Percentiles rank a stretch among this genome's conserved stretches.
Conservation (phyloP, 768 basidiomycete species). For the Dacryopinax primogenitus region DNA sequence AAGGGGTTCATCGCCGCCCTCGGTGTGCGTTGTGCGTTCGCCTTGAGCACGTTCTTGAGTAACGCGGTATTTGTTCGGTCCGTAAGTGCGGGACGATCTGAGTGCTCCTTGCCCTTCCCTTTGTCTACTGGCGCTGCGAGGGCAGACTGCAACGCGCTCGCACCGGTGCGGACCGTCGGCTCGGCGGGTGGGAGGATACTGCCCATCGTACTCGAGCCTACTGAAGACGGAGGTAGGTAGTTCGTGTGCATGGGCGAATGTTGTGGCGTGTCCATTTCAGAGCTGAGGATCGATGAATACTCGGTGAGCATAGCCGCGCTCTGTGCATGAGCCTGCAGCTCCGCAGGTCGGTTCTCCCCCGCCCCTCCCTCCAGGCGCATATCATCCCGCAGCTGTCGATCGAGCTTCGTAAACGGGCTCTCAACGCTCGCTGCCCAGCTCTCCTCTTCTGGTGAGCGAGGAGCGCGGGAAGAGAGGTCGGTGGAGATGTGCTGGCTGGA, state of each 20-base stretch:
- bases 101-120: background rate
- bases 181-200: background rate
- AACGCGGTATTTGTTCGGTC: constrained; percentile 20
- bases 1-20: constrained; percentile 48
- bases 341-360: background rate
- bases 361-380: constrained; percentile 17
- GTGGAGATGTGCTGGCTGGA: constrained; percentile 45
- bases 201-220: background rate
- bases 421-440: constrained; percentile 60
- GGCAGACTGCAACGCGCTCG: background rate
- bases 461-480: constrained; percentile 26
- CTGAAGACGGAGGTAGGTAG: background rate
- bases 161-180: background rate
- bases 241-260: background rate
- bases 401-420: constrained; percentile 53
- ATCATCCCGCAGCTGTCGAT: constrained; percentile 21
- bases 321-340: background rate
- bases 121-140: background rate
- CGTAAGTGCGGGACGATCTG: background rate
- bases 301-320: background rate
- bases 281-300: background rate
- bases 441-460: constrained; percentile 12
- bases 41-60: constrained; percentile 20
- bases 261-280: background rate
- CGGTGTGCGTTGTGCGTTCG: constrained; percentile 38